phyloP scores from a whole-genome alignment of 768 basidiomycete species.

The Termitomyces sp. region DNA sequence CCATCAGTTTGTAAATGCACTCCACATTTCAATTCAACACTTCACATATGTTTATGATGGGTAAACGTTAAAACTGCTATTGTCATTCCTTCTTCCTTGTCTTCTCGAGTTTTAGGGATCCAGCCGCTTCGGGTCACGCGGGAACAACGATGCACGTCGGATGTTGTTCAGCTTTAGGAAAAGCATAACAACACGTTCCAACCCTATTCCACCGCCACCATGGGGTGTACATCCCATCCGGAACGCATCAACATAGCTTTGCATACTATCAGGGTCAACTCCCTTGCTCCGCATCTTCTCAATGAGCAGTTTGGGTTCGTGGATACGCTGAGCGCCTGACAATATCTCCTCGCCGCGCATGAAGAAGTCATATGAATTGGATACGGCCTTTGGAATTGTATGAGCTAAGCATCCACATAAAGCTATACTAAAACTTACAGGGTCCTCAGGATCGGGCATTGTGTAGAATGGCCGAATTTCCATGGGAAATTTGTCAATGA shows the following conservation, averaged over 20 bases:
- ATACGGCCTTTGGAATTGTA: slow-evolving; percentile 54
- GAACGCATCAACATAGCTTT: slow-evolving; percentile 91
- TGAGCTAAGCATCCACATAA: background rate
- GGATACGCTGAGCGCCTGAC: slow-evolving; percentile 96
- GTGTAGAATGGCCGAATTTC: slow-evolving; percentile 97
- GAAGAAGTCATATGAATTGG: slow-evolving; percentile 99
- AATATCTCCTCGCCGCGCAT: slow-evolving; percentile 99
- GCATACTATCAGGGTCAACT: slow-evolving; percentile 89
- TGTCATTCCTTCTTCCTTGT: background rate
- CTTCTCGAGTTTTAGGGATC: slow-evolving; percentile 74
- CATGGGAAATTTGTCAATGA: slow-evolving; percentile 98
- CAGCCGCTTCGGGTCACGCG: slow-evolving; percentile 92
- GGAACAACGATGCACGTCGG: slow-evolving; percentile 88
- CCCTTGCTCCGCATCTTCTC: slow-evolving; percentile 85
- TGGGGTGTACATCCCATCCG: slow-evolving; percentile 93
- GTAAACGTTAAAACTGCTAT: background rate
- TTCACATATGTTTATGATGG: slow-evolving; percentile 1
- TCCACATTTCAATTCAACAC: background rate
- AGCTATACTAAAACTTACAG: slow-evolving; percentile 41
- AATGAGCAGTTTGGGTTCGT: slow-evolving; percentile 76
- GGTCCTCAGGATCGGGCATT: slow-evolving; percentile 93
- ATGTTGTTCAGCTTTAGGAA: slow-evolving; percentile 98
- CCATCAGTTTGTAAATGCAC: background rate
- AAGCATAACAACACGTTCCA: slow-evolving; percentile 95
- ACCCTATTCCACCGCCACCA: slow-evolving; percentile 93